Conservation (phyloP, 495 filamentous ascomycete species). For the Aspergillus sclerotiicarbonarius region DNA sequence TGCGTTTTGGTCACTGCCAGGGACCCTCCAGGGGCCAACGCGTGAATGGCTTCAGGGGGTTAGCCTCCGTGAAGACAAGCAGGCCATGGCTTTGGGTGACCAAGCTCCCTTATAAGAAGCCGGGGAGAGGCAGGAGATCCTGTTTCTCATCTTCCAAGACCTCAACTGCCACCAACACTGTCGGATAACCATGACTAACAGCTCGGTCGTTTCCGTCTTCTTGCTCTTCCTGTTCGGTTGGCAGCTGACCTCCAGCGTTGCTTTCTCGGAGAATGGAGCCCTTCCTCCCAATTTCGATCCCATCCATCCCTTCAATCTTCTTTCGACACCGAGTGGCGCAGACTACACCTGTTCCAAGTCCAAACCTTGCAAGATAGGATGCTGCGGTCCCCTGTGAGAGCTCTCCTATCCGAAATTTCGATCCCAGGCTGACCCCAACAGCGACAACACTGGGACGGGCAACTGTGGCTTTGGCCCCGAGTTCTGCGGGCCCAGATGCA, state of each 20-base stretch:
- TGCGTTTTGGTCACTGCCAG: too few species aligned
- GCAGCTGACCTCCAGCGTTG: not conserved
- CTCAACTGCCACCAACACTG: too few species aligned
- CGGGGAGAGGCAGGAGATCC: too few species aligned
- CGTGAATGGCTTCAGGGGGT: too few species aligned
- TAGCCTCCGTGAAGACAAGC: too few species aligned
- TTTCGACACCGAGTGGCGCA: not conserved
- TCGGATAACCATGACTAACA: not conserved
- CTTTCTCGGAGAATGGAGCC: not conserved
- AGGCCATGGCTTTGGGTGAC: too few species aligned
- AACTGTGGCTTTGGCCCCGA: constrained; percentile 8
- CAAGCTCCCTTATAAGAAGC: too few species aligned
- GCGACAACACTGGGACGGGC: constrained; percentile 2
- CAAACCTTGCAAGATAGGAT: constrained; percentile 1
- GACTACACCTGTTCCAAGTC: constrained; percentile 10
- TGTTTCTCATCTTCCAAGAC: too few species aligned
- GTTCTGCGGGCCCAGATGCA: constrained; percentile 1
- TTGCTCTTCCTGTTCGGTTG: not conserved
- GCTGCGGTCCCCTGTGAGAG: constrained; percentile 8
- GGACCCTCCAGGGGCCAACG: too few species aligned
- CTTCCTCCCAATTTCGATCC: not conserved
- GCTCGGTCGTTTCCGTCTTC: not conserved
- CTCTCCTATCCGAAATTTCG: not conserved
- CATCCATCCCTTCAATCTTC: not conserved
- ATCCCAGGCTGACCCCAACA: not conserved